Conservation (phyloP, 2,329 filamentous ascomycete genomes). For the Fusarium illudens region DNA sequence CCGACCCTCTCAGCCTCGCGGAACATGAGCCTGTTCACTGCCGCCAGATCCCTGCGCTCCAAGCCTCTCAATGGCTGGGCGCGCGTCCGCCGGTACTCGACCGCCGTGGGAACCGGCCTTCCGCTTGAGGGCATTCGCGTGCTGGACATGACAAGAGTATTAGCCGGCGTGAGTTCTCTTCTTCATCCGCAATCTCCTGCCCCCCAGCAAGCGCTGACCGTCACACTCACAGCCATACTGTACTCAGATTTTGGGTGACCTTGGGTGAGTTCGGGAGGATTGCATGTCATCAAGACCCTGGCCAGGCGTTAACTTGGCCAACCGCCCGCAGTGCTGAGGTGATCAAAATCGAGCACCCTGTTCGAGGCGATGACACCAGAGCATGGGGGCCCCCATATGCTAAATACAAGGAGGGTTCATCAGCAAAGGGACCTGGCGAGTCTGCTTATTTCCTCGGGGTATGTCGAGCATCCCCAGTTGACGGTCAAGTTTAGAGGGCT, state of each 20-base stretch:
- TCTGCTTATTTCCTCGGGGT: slow-evolving; percentile 95
- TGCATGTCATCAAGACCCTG: slow-evolving; percentile 1
- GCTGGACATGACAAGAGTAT: slow-evolving; percentile 94
- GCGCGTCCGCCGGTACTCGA: slow-evolving; percentile 44
- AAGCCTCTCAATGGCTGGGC: slow-evolving; percentile 31
- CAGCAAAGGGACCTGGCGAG: slow-evolving; percentile 78
- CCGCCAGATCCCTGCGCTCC: slow-evolving; percentile 29
- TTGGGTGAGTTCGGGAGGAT: slow-evolving; percentile 72
- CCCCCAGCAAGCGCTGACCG: slow-evolving; percentile 19
- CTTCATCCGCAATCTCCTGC: background rate
- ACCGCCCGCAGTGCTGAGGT: slow-evolving; percentile 80
- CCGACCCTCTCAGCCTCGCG: background rate
- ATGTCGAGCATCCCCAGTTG: slow-evolving; percentile 37
- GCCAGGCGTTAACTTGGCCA: slow-evolving; percentile 20
- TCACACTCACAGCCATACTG: slow-evolving; percentile 83
- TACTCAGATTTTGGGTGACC: slow-evolving; percentile 93
- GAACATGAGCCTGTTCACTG: slow-evolving; percentile 30
- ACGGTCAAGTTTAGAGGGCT: slow-evolving; percentile 17
- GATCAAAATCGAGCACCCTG: slow-evolving; percentile 96
- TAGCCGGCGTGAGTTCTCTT: slow-evolving; percentile 80
- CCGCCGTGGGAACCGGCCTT: slow-evolving; percentile 46
- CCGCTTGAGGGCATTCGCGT: slow-evolving; percentile 89
- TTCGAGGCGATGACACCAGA: slow-evolving; percentile 89
- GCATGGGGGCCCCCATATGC: slow-evolving; percentile 98
- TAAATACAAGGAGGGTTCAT: slow-evolving; percentile 69